Base-by-base conservation (phyloP, 2,329 filamentous ascomycete genomes). In the Colletotrichum tabaci region DNA sequence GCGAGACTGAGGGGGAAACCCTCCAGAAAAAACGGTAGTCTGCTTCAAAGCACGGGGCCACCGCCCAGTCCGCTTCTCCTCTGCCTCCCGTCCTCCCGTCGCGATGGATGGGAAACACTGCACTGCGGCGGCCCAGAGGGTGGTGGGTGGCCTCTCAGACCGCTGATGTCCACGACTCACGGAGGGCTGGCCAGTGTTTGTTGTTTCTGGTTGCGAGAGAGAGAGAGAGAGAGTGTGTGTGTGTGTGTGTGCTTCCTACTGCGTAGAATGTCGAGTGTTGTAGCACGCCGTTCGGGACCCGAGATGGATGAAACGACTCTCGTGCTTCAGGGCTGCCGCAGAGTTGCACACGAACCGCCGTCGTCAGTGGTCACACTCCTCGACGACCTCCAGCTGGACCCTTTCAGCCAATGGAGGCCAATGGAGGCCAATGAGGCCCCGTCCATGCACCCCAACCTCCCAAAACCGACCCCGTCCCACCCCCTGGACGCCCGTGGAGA, bases 311-410 rank as follows among this genome's bases (percentile, higher is more conserved):
- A 72, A 72, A 72, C 70, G 50, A 40, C 62, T 56, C 61, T 72
- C 66, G 12, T 71, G 70, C 70, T 66, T 71, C 70, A 72, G 61
- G 26, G 47, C 61, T 72, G 70, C 70, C 70, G 66, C 70, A 72
- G 70, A 61, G 55, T 57, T 47, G 47, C 65, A 69, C 67, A 50
- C 58, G 58, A 44, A 68, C 47, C 67, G 50, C 52, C 15, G 18
- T 56, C 42, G 38, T 26, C 26, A 46, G 18, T 56, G 30, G 26
- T 21, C 26, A 46, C 42, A 55, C 66, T 64, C 46, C 58, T 40
- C 46, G 40, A 66, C 30, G 60, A 71, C 55, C 56, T 56, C 23
- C 50, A 23, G 38, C 47, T 50, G 67, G 49, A 23, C n/a, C 60
- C 47, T 12, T 38, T 13, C 35, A 30, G 18, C 44, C 7, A 8